Conservation (phyloP, 257 asterid species). For the Euphrasia confusa region DNA sequence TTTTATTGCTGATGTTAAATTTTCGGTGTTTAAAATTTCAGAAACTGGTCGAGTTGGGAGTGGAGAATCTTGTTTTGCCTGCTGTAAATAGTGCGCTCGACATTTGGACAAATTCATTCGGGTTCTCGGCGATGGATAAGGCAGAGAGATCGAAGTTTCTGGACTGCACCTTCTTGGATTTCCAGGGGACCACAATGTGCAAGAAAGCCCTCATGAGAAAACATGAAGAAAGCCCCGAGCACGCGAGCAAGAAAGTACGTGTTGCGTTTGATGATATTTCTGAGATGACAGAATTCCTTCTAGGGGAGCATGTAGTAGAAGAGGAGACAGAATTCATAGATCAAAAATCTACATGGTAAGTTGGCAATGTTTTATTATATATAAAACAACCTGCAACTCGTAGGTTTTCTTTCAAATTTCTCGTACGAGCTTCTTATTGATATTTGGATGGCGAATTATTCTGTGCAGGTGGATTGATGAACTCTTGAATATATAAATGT, state of each 20-base stretch:
- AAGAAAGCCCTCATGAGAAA: conserved; percentile 47
- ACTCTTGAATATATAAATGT: background rate
- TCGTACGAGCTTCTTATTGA: conserved; percentile 1
- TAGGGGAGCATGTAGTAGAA: conserved; percentile 26
- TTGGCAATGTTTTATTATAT: background rate
- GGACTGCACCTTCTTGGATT: conserved; percentile 60
- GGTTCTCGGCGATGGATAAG: conserved; percentile 57
- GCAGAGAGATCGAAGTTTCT: conserved; percentile 54
- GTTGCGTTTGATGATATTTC: conserved; percentile 31
- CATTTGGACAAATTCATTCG: conserved; percentile 77
- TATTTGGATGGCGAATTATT: conserved; percentile 11
- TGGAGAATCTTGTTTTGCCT: conserved; percentile 84
- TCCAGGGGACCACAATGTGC: conserved; percentile 77
- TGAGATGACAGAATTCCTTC: conserved; percentile 40
- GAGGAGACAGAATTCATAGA: conserved; percentile 17
- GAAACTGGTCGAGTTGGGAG: conserved; percentile 68
- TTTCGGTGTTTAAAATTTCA: conserved; percentile 14
- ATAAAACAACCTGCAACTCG: too few species aligned
- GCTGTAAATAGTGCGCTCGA: conserved; percentile 56
- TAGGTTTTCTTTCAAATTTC: background rate
- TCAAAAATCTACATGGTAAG: conserved; percentile 47
- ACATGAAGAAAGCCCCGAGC: conserved; percentile 24
- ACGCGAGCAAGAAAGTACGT: conserved; percentile 14
- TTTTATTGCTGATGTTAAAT: too few species aligned
- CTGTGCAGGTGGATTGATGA: conserved; percentile 24